A percentile compares a stretch with the other conserved stretches of the same genome.
These are phyloP conservation scores for Chenopodium suecicum DNA, from an alignment of 148 eudicot species.

Conservation along the genomic window DNA sequence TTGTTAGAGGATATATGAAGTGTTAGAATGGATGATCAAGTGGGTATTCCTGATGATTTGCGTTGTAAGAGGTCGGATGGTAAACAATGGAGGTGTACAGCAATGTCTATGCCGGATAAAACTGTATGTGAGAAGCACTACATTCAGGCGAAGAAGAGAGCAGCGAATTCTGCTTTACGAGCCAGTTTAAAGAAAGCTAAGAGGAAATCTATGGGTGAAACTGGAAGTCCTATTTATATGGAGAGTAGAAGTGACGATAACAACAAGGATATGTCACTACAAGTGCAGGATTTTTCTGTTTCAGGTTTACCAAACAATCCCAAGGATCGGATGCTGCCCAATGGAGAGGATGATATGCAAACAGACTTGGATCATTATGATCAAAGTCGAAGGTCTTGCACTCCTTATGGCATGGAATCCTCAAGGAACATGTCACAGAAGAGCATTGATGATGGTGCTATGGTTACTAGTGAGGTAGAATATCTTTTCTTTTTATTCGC, in stretches of 20 bases:
- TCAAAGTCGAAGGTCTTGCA: constrained; percentile 51
- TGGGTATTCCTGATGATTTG: constrained; percentile 86
- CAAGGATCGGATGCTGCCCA: constrained; percentile 45
- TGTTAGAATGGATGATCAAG: constrained; percentile 38
- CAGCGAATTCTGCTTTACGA: constrained; percentile 86
- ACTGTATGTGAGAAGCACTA: constrained; percentile 98
- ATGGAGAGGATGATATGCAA: constrained; percentile 51
- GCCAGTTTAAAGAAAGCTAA: constrained; percentile 80
- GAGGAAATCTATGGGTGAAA: constrained; percentile 58
- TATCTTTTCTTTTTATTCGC: not conserved
- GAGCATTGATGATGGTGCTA: constrained; percentile 42
- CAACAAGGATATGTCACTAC: constrained; percentile 60
- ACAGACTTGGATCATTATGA: constrained; percentile 48
- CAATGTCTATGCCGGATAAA: constrained; percentile 97
- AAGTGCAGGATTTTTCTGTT: constrained; percentile 44
- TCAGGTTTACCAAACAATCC: constrained; percentile 40
- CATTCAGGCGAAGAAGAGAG: constrained; percentile 96
- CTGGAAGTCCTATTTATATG: constrained; percentile 53
- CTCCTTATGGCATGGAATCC: constrained; percentile 47
- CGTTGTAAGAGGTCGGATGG: constrained; percentile 97
- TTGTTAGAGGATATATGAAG: not conserved
- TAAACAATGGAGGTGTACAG: constrained; percentile 98
- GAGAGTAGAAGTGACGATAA: constrained; percentile 93
- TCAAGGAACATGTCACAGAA: constrained; percentile 47
- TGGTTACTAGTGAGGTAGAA: constrained; percentile 49